Base-by-base conservation (phyloP, 2,329 filamentous ascomycete genomes). In the Phaeosphaeriaceae sp. region DNA sequence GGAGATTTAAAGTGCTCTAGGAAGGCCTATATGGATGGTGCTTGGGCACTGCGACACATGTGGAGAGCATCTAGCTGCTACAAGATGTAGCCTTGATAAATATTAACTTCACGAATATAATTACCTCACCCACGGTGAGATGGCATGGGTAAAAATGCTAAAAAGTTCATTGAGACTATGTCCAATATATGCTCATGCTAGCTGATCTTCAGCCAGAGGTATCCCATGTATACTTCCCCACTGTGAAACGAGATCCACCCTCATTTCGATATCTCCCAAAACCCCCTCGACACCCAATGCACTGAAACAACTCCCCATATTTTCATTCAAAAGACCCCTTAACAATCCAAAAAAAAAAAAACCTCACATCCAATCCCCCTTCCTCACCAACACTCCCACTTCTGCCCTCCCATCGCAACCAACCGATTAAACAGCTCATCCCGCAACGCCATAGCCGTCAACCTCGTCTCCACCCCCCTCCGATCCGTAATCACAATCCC, bases 371-470 rank as follows among this genome's bases (percentile, higher is more conserved):
- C n/a, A n/a, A n/a, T n/a, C n/a, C n/a, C n/a, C n/a, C n/a, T n/a
- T 17, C 16, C 26, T 43, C 33, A 93, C 85, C 84, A 90, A 46
- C 82, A 81, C 76, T 91, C 88, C 90, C 90, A 94, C 79, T 91
- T 91, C 79, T 94, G 89, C 12, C 81, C 81, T 1, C 89, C 89
- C 74, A 93, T 89, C 2, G 88, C 84, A 48, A 92, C 76, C 46
- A 93, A 68, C 13, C 90, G 83, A 74, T 94, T 94, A 66, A 94
- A 94, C 34, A 95, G 68, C 74, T 93, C 88, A 61, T 94, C 89
- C 32, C 90, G 74, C 64, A 88, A 74, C 23, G 83, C 79, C 68
- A 93, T 80, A 1, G 90, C 90, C 6, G 88, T 95, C 2, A 94
- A 70, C 43, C 83, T 82, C 50, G 80, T 82, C 18, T 81, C 77